phyloP scores from a whole-genome alignment of 257 asterid genomes.

The Cynanchum wilfordii region DNA sequence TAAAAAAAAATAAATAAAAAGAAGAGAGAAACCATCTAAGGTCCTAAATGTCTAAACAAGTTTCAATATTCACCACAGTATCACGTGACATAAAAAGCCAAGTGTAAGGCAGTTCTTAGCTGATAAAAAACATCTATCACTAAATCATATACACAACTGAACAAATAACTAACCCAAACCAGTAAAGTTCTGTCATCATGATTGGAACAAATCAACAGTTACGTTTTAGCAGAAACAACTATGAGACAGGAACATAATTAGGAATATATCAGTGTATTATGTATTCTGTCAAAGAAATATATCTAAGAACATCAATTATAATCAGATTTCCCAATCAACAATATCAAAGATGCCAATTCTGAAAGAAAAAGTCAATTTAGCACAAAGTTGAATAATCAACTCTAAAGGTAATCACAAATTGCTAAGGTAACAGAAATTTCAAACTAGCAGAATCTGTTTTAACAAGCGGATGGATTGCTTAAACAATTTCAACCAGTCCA shows the following conservation, averaged over 20 bases:
- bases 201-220: not conserved
- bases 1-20: not conserved
- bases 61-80: not conserved
- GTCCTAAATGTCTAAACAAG: slow-evolving; percentile 1
- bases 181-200: not conserved
- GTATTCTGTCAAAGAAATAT: not conserved
- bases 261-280: not conserved
- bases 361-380: not conserved
- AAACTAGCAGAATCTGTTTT: not conserved
- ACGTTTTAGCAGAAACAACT: not conserved
- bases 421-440: not conserved
- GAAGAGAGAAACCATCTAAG: not conserved
- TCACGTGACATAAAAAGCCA: not conserved
- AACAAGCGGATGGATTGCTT: not conserved
- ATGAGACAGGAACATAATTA: not conserved
- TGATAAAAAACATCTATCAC: not conserved
- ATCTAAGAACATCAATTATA: not conserved
- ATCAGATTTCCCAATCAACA: not conserved
- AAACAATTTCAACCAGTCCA: not conserved
- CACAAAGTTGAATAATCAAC: not conserved
- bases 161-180: not conserved
- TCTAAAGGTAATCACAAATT: not conserved
- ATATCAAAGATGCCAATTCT: not conserved
- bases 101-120: not conserved
- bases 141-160: not conserved